Evolutionary conservation across 495 filamentous ascomycete species (phyloP).

Genomic region (Aspergillus ellipticus): DNA sequence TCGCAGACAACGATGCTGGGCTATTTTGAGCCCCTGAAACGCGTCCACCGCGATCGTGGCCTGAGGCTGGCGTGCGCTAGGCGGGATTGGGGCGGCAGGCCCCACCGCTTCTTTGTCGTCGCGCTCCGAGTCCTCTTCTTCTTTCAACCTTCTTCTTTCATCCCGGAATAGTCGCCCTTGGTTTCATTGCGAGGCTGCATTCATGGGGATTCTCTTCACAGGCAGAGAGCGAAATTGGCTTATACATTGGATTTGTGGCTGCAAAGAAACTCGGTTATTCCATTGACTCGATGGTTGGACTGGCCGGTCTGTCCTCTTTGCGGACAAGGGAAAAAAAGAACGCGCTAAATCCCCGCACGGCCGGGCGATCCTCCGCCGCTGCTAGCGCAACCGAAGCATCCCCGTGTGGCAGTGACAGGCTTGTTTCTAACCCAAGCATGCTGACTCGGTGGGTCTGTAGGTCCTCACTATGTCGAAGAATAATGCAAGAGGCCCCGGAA

Average conservation of each 20-base stretch:
- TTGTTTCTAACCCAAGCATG: not conserved
- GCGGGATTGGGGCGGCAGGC: not conserved
- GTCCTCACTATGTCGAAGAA: not conserved
- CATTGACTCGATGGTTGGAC: too few species aligned
- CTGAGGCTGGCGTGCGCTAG: not conserved
- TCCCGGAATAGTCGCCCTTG: not conserved
- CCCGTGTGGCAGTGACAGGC: not conserved
- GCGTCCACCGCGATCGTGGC: not conserved
- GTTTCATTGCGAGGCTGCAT: not conserved
- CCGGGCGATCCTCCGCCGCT: not conserved
- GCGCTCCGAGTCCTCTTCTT: too few species aligned
- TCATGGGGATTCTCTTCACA: not conserved
- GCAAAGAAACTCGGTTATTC: too few species aligned
- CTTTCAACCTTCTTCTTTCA: not conserved
- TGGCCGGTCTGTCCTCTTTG: not conserved
- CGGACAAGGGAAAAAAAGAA: not conserved
- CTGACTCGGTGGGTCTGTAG: not conserved
- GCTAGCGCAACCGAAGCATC: not conserved
- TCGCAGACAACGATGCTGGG: not conserved
- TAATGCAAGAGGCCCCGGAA: too few species aligned
- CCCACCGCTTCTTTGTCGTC: not conserved
- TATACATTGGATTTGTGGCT: too few species aligned
- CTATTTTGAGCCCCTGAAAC: not conserved
- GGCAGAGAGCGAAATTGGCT: too few species aligned
- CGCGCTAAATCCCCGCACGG: not conserved